These are phyloP conservation scores for Gonapodya prolifera DNA, from an alignment of 192 early-diverging fungal species.

Conservation along the genomic window DNA sequence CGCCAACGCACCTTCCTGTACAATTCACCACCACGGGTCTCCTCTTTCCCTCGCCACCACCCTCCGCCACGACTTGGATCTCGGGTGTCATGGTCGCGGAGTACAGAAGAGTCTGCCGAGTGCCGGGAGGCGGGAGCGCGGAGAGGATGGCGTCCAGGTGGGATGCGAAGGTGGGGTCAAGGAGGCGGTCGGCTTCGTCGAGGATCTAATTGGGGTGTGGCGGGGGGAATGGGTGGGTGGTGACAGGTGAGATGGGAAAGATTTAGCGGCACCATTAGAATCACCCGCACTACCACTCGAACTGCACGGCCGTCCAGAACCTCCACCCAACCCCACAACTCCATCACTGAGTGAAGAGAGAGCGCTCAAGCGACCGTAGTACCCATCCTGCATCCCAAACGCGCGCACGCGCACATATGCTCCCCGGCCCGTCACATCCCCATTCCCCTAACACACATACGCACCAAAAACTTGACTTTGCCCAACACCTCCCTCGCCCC, in stretches of 20 bases:
- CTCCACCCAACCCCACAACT: too few species aligned
- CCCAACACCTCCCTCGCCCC: conserved; percentile 56
- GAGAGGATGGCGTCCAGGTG: conserved; percentile 72
- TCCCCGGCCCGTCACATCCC: too few species aligned
- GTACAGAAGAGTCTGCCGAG: conserved; percentile 87
- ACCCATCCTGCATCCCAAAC: too few species aligned
- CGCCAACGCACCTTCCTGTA: conserved; percentile 18
- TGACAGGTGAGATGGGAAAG: neutral
- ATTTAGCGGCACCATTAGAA: too few species aligned
- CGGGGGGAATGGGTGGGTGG: too few species aligned
- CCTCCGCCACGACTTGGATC: conserved; percentile 40
- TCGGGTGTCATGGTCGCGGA: conserved; percentile 92
- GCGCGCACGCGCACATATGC: too few species aligned
- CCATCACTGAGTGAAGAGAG: too few species aligned
- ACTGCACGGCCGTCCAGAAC: too few species aligned
- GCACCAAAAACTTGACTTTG: conserved; percentile 61
- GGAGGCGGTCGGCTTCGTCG: conserved; percentile 90
- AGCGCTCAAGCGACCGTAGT: too few species aligned
- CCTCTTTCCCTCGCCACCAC: conserved; percentile 9
- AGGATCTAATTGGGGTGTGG: conserved; percentile 46
- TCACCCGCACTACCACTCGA: too few species aligned
- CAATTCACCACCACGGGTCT: conserved; percentile 34
- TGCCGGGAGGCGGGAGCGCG: conserved; percentile 43
- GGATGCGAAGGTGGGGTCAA: conserved; percentile 71
- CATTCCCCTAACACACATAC: neutral